A percentile compares a stretch with the other conserved stretches of the same genome.
These are phyloP conservation scores for Clathrus columnatus DNA, from an alignment of 768 basidiomycete species.

Conservation along the genomic window DNA sequence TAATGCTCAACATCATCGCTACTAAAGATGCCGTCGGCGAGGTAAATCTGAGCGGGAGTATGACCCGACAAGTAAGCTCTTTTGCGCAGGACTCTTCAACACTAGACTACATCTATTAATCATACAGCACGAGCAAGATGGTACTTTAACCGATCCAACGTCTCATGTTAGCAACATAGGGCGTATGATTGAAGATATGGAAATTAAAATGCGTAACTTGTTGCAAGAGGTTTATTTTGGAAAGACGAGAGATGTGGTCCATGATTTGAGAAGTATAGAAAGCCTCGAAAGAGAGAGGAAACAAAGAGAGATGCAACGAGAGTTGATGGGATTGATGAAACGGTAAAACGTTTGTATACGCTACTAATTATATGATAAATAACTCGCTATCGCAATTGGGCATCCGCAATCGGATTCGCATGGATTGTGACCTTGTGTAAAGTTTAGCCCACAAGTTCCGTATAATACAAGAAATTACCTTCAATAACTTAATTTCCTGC, in stretches of 20 bases:
- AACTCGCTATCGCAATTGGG: constrained; percentile 29
- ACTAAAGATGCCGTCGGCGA: constrained; percentile 44
- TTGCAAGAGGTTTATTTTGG: constrained; percentile 95
- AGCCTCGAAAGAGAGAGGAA: constrained; percentile 75
- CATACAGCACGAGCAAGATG: constrained; percentile 75
- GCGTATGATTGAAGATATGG: constrained; percentile 96
- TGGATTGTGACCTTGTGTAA: constrained; percentile 69
- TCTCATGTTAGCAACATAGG: constrained; percentile 94
- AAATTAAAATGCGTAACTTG: constrained; percentile 96
- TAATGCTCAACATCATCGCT: constrained; percentile 87
- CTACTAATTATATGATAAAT: constrained; percentile 2
- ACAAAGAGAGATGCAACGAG: constrained; percentile 83
- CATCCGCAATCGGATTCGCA: constrained; percentile 91
- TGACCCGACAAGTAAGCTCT: constrained; percentile 84
- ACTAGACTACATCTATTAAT: neutral
- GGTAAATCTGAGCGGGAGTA: constrained; percentile 84
- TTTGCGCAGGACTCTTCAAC: neutral
- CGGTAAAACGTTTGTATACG: constrained; percentile 29
- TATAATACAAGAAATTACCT: constrained; percentile 36
- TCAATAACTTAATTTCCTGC: constrained; percentile 71
- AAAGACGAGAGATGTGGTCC: constrained; percentile 92
- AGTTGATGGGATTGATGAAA: constrained; percentile 81
- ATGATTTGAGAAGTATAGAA: constrained; percentile 80
- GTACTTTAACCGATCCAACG: constrained; percentile 64
- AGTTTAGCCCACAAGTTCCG: neutral